Percentiles rank a stretch among this genome's conserved stretches.
Conservation (phyloP, 140 eudicot genomes). For the Stevia rebaudiana region DNA sequence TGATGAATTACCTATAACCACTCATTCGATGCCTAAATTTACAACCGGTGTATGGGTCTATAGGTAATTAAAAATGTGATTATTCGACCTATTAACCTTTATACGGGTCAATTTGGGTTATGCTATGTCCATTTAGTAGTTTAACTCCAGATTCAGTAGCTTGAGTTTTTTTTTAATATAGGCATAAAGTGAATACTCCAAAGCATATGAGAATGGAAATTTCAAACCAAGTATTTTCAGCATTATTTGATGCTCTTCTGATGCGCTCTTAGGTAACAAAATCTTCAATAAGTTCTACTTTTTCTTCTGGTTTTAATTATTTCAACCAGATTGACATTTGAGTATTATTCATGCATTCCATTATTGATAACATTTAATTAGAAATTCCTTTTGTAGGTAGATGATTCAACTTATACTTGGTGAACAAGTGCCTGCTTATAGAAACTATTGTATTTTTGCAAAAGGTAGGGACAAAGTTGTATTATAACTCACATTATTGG, state of each 20-base stretch:
- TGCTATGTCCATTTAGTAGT: too few relatives aligned
- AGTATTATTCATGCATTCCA: neutral
- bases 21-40: too few relatives aligned
- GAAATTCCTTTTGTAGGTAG: slow-evolving; percentile 54
- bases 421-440: slow-evolving; percentile 79
- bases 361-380: slow-evolving; percentile 21
- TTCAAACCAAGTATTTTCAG: slow-evolving; percentile 69
- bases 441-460: slow-evolving; percentile 53
- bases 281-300: neutral
- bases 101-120: too few relatives aligned
- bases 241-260: slow-evolving; percentile 81
- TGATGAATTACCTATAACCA: too few relatives aligned
- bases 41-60: too few relatives aligned
- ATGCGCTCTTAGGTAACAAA: slow-evolving; percentile 62
- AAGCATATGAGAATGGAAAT: too few relatives aligned
- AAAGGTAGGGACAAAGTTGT: slow-evolving; percentile 41
- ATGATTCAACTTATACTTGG: slow-evolving; percentile 56
- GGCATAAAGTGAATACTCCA: too few relatives aligned
- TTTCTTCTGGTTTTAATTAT: slow-evolving; percentile 2
- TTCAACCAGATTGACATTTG: neutral
- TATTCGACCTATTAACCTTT: too few relatives aligned
- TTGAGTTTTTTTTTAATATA: too few relatives aligned
- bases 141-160: too few relatives aligned
- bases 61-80: too few relatives aligned
- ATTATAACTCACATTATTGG: neutral